A percentile compares a stretch with the other conserved stretches of the same genome.
phyloP scores from a whole-genome alignment of 2,329 filamentous ascomycete species.

The Fusarium anguioides region DNA sequence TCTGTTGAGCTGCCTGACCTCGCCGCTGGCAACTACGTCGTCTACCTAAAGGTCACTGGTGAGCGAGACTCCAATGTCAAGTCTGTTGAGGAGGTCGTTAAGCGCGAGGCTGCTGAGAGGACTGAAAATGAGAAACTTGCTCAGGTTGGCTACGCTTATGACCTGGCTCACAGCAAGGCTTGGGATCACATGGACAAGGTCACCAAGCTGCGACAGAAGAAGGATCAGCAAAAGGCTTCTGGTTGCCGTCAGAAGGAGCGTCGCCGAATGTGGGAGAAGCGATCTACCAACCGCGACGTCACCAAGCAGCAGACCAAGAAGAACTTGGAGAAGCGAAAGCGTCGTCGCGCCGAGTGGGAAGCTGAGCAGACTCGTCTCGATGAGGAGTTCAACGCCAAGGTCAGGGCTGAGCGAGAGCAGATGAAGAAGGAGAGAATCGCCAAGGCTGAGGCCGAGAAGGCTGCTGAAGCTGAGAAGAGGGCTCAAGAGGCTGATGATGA shows the following conservation, averaged over 20 bases:
- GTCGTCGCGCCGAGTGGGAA: constrained; percentile 44
- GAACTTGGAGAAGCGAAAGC: constrained; percentile 51
- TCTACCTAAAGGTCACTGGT: constrained; percentile 67
- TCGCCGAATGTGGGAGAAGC: constrained; percentile 61
- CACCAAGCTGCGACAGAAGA: constrained; percentile 60
- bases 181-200: constrained; percentile 62
- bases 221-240: constrained; percentile 62
- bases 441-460: constrained; percentile 26
- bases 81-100: constrained; percentile 68
- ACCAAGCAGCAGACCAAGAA: constrained; percentile 56
- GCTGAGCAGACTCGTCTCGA: constrained; percentile 44
- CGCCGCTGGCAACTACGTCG: constrained; percentile 65
- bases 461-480: constrained; percentile 34
- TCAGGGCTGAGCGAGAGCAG: constrained; percentile 28
- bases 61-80: constrained; percentile 56
- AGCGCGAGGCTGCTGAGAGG: constrained; percentile 59
- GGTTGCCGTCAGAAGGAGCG: constrained; percentile 58
- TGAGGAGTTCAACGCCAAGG: constrained; percentile 46
- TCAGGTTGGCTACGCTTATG: constrained; percentile 68
- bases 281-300: constrained; percentile 57
- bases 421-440: constrained; percentile 35
- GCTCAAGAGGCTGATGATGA: constrained; percentile 38
- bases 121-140: constrained; percentile 68
- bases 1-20: constrained; percentile 68
- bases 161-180: constrained; percentile 70